These are phyloP conservation scores for Candida berthetii DNA, from an alignment of 805 yeast genomes.

Conservation along the genomic window DNA sequence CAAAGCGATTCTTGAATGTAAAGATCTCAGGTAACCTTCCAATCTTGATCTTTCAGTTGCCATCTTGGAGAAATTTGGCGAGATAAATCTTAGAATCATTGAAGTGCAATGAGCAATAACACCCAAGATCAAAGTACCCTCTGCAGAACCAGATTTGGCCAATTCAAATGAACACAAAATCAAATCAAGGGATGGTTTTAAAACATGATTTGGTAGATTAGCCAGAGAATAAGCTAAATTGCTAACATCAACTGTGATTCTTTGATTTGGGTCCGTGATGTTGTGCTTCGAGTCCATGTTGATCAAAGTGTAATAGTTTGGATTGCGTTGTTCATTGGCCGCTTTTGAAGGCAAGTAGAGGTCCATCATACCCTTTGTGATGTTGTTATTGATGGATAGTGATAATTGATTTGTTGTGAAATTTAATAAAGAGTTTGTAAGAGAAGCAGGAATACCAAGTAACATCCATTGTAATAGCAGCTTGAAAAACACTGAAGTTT, in stretches of 20 bases:
- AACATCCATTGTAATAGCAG: slow-evolving; percentile 73
- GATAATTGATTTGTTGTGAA: slow-evolving; percentile 56
- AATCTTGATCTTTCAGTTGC: slow-evolving; percentile 70
- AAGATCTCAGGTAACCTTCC: slow-evolving; percentile 79
- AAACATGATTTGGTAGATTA: slow-evolving; percentile 71
- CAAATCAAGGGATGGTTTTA: slow-evolving; percentile 80
- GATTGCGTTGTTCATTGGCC: slow-evolving; percentile 33
- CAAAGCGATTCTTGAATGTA: slow-evolving; percentile 74
- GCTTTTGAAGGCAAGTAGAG: slow-evolving; percentile 60
- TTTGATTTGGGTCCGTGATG: slow-evolving; percentile 73
- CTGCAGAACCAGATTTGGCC: slow-evolving; percentile 43
- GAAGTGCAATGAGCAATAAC: slow-evolving; percentile 79
- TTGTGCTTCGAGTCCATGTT: slow-evolving; percentile 42
- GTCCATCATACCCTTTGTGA: slow-evolving; percentile 59
- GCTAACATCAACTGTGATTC: slow-evolving; percentile 75
- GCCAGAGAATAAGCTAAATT: slow-evolving; percentile 69
- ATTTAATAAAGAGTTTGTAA: slow-evolving; percentile 64
- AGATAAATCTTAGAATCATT: slow-evolving; percentile 59
- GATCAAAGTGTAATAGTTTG: slow-evolving; percentile 69
- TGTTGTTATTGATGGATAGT: slow-evolving; percentile 50
- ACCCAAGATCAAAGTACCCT: slow-evolving; percentile 75
- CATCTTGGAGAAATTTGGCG: slow-evolving; percentile 85
- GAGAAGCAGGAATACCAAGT: slow-evolving; percentile 80
- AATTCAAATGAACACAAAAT: slow-evolving; percentile 76
- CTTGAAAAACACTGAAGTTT: slow-evolving; percentile 55